Conservation (phyloP, 495 filamentous ascomycete species). For the Xylaria curta region DNA sequence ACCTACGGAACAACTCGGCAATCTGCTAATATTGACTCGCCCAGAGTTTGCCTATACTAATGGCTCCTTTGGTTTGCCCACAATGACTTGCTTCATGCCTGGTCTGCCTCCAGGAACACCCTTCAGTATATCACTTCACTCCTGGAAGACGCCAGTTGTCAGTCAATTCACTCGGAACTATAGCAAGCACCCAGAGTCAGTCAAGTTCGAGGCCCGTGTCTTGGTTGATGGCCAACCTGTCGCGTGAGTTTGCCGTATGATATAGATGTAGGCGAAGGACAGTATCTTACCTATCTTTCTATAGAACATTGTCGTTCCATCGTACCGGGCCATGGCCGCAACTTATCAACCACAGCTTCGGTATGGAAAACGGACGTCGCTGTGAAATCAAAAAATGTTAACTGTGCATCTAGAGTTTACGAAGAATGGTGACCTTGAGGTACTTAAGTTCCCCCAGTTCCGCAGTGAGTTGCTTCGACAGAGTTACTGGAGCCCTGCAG, state of each 20-base stretch:
- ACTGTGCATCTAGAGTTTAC: constrained; percentile 58
- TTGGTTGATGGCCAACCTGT: constrained; percentile 72
- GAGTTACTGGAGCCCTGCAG: constrained; percentile 73
- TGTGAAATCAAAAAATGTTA: background rate
- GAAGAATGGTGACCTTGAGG: constrained; percentile 65
- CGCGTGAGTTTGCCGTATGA: constrained; percentile 57
- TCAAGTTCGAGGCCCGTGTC: constrained; percentile 72
- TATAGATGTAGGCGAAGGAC: background rate
- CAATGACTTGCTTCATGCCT: constrained; percentile 78
- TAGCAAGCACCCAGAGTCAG: constrained; percentile 64
- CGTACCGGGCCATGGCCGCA: constrained; percentile 66
- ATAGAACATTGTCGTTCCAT: constrained; percentile 62
- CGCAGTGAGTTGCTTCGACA: constrained; percentile 73
- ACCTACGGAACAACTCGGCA: background rate
- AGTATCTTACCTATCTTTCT: constrained; percentile 9
- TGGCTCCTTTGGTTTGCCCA: constrained; percentile 61
- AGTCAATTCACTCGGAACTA: constrained; percentile 66
- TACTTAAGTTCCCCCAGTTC: constrained; percentile 75
- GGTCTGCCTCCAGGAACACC: constrained; percentile 63
- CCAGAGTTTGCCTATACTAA: constrained; percentile 52
- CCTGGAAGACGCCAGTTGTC: constrained; percentile 72
- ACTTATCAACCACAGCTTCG: constrained; percentile 57
- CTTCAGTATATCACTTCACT: constrained; percentile 82
- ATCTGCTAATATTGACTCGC: constrained; percentile 5
- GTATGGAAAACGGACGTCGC: constrained; percentile 36